Base-by-base conservation (phyloP, 2,329 filamentous ascomycete genomes). In the Dactylellina leptospora region DNA sequence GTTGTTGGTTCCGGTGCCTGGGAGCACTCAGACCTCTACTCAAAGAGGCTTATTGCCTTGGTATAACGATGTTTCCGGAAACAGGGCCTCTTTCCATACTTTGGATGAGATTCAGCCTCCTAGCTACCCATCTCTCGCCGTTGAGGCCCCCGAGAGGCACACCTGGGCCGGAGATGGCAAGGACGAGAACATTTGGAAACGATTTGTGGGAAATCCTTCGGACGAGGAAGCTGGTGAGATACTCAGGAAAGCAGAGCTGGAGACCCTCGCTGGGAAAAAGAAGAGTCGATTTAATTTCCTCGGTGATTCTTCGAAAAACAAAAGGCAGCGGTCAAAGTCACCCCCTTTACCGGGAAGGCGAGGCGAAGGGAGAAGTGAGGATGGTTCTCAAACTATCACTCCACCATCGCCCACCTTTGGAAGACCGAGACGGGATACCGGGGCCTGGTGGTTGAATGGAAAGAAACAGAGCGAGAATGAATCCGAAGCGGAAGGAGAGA, bases 111-210 rank as follows among this genome's bases (percentile, higher is more conserved):
- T 72, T 9, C 68, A 72, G 23, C 68, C 68, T 16, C 68, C 68
- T 6, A 63, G 58, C 9, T 72, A 72, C 20, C 68, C 68, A 42
- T 72, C 68, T 9, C 40, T 72, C 1, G 60, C 51, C 3, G 68
- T 64, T 40, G 60, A 59, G 20, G 40, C 59, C 3, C 59, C 68
- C 1, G 68, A 62, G 23, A 63, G 68, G 22, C 61, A 62, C 18
- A 72, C 68, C 20, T 72, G 68, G 68, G 68, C 68, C 8, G 68
- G 68, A 2, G 59, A 72, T 23, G 59, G 68, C 1, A 72, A 72
- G 38, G 68, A 60, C 27, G 68, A 64, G 23, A 60, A 36, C 16
- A 59, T 72, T 38, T 72, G 68, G 68, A 64, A 64, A 20, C 25
- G 54, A 23, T 64, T 64, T 40, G 54, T 72, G 8, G 58, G 36